Evolutionary conservation across 2,329 filamentous ascomycete species (phyloP).

Genomic region (Neofusicoccum cordaticola): DNA sequence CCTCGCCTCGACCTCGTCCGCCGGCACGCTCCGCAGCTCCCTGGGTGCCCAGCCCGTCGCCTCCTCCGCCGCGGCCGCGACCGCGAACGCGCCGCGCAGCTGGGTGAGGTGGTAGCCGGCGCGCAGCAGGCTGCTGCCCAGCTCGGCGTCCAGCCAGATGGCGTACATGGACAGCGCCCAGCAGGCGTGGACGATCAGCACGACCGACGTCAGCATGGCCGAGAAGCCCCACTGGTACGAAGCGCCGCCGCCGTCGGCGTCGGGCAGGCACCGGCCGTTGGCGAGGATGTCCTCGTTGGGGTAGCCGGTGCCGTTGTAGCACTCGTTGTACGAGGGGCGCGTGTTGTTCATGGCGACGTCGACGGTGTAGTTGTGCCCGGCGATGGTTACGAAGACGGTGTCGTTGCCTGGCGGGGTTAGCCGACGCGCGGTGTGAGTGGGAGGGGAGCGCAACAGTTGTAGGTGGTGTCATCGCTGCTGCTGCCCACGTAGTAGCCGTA

Average conservation of each 20-base stretch:
- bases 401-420: constrained; percentile 20
- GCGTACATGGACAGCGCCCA: constrained; percentile 35
- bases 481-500: neutral
- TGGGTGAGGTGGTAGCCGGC: constrained; percentile 31
- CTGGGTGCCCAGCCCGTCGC: constrained; percentile 24
- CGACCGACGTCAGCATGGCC: constrained; percentile 31
- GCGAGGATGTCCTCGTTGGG: neutral
- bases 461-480: neutral
- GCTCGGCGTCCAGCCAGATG: constrained; percentile 35
- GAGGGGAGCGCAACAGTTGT: neutral
- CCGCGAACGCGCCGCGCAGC: constrained; percentile 30
- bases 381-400: constrained; percentile 19
- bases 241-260: constrained; percentile 23
- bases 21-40: constrained; percentile 17
- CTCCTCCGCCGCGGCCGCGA: constrained; percentile 26
- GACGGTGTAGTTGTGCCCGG: neutral
- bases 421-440: neutral
- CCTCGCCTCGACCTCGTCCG: neutral
- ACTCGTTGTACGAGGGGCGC: constrained; percentile 18
- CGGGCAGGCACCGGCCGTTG: constrained; percentile 28
- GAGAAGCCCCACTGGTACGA: constrained; percentile 39
- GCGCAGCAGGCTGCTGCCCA: constrained; percentile 25
- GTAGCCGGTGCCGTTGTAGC: neutral
- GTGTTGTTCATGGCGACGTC: constrained; percentile 1
- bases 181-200: constrained; percentile 30